Conservation (phyloP, 805 yeast species). For the Pichia exigua region DNA sequence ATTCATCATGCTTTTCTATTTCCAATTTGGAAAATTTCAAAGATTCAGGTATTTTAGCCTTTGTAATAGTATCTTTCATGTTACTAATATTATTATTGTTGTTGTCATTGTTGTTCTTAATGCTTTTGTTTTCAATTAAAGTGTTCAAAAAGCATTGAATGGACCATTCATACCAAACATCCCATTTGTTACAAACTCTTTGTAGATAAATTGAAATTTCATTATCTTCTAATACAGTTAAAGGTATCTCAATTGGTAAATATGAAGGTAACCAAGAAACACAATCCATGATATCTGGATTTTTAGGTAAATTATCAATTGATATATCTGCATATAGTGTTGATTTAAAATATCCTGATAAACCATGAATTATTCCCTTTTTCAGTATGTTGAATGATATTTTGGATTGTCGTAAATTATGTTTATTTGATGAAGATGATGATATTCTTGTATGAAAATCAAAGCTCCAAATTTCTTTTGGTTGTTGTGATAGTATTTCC, state of each 20-base stretch:
- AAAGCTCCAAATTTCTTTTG: slow-evolving; percentile 46
- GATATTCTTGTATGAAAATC: not conserved
- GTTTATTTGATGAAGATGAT: slow-evolving; percentile 9
- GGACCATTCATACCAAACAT: slow-evolving; percentile 67
- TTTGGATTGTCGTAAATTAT: slow-evolving; percentile 20
- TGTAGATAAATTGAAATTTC: slow-evolving; percentile 46
- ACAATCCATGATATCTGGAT: slow-evolving; percentile 13
- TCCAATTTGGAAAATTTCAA: not conserved
- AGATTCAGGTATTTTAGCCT: not conserved
- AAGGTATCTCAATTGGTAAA: slow-evolving; percentile 52
- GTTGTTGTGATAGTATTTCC: slow-evolving; percentile 38
- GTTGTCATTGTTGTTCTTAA: not conserved
- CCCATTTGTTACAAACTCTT: slow-evolving; percentile 34
- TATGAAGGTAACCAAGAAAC: slow-evolving; percentile 64
- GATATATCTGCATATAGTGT: slow-evolving; percentile 51
- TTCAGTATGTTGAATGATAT: slow-evolving; percentile 35
- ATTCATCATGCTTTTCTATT: not conserved
- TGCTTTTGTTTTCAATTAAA: slow-evolving; percentile 1
- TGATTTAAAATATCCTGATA: slow-evolving; percentile 70
- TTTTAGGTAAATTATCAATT: slow-evolving; percentile 39
- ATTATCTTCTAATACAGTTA: slow-evolving; percentile 44
- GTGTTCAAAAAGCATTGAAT: slow-evolving; percentile 42
- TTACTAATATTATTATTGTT: too few relatives aligned
- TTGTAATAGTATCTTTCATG: not conserved
- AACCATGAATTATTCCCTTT: slow-evolving; percentile 58